Percentiles rank a stretch among this genome's conserved stretches.
These are phyloP conservation scores for Starmerella asiatica DNA, from an alignment of 805 yeast genomes.

Conservation along the genomic window DNA sequence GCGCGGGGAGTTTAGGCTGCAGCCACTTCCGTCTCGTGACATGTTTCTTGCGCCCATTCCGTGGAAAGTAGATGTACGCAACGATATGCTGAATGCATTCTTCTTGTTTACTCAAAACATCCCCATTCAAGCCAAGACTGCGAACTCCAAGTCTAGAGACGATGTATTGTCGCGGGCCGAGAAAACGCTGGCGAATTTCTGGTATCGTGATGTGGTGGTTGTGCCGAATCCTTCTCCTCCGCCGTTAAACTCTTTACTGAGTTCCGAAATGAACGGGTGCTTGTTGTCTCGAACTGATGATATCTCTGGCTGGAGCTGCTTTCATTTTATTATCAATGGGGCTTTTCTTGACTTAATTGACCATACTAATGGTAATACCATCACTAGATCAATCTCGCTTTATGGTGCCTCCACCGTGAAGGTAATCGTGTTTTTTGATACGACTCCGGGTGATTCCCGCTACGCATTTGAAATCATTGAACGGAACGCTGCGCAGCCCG, in stretches of 20 bases:
- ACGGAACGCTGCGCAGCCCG: no score
- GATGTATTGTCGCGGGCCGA: background rate
- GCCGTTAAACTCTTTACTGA: no score
- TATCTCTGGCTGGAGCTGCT: conserved; percentile 1
- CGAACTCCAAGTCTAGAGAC: background rate
- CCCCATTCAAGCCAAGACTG: no score
- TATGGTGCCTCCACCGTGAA: conserved; percentile 1
- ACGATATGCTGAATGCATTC: conserved; percentile 43
- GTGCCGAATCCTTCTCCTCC: no score
- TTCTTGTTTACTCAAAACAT: conserved; percentile 2
- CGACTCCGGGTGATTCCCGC: conserved; percentile 8
- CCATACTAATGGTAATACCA: background rate
- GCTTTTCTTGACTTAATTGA: conserved; percentile 5
- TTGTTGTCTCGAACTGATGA: background rate
- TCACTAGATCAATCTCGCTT: background rate
- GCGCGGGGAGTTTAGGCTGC: conserved; percentile 27
- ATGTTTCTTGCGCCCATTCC: conserved; percentile 51
- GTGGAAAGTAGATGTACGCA: conserved; percentile 47
- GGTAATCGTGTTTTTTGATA: conserved; percentile 3
- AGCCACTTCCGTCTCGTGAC: conserved; percentile 50
- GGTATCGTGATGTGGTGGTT: conserved; percentile 9
- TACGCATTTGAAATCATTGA: conserved; percentile 7
- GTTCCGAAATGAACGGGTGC: conserved; percentile 3
- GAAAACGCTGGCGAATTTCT: conserved; percentile 3
- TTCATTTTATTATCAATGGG: conserved; percentile 7